phyloP scores from a whole-genome alignment of 2,329 filamentous ascomycete genomes.

The Calonectria pseudoturangicola region DNA sequence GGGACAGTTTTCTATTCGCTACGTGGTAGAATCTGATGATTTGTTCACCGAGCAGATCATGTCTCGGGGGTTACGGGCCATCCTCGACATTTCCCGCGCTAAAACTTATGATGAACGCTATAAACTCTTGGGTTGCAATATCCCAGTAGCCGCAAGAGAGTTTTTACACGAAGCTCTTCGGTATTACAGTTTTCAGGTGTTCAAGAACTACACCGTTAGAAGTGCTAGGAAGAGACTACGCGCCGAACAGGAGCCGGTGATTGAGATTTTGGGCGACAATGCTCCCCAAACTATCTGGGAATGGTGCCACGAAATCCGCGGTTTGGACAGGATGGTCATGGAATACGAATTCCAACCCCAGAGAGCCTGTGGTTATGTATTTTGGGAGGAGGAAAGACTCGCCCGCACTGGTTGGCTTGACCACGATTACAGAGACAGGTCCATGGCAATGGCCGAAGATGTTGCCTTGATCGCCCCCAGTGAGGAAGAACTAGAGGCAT shows the following conservation, averaged over 20 bases:
- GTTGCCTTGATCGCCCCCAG: neutral
- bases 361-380: constrained; percentile 13
- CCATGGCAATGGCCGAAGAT: constrained; percentile 2
- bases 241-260: too few relatives aligned
- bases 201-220: neutral
- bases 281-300: neutral
- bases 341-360: neutral
- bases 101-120: neutral
- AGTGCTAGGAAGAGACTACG: too few relatives aligned
- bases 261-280: neutral
- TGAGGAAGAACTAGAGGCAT: neutral
- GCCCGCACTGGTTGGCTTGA: neutral
- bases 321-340: neutral
- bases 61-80: neutral
- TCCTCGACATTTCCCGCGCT: neutral
- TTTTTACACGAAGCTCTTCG: neutral
- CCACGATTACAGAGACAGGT: neutral
- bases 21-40: neutral
- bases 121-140: neutral
- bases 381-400: constrained; percentile 1
- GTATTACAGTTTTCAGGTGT: neutral
- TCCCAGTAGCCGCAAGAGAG: constrained; percentile 4
- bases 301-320: neutral
- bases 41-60: constrained; percentile 13
- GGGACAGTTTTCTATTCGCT: neutral